phyloP scores from a whole-genome alignment of 2,329 filamentous ascomycete species.

The Colletotrichum endophyticum region DNA sequence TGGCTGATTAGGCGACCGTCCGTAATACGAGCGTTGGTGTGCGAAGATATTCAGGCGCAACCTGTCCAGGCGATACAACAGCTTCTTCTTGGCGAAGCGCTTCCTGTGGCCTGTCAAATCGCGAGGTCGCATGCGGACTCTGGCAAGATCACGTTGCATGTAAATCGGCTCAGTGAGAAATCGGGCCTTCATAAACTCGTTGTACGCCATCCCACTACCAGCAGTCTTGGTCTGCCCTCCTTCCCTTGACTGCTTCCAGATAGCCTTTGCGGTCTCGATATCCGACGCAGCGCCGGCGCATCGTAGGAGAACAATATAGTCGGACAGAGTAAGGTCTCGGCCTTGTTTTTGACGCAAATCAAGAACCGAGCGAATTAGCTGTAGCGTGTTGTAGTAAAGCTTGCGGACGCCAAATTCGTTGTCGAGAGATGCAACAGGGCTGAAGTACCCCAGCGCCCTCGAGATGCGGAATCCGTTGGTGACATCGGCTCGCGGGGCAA shows the following conservation, averaged over 20 bases:
- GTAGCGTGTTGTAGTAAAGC: slow-evolving; percentile 42
- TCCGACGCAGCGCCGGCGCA: slow-evolving; percentile 52
- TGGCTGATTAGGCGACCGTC: neutral
- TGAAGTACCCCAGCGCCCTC: slow-evolving; percentile 43
- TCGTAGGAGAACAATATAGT: slow-evolving; percentile 50
- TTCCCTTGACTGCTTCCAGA: slow-evolving; percentile 37
- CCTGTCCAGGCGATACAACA: slow-evolving; percentile 1
- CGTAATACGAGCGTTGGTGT: neutral
- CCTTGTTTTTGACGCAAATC: slow-evolving; percentile 32
- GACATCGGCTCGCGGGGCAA: slow-evolving; percentile 55
- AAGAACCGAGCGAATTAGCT: slow-evolving; percentile 37
- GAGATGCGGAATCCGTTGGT: slow-evolving; percentile 43
- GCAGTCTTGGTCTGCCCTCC: slow-evolving; percentile 27
- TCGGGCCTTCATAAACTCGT: slow-evolving; percentile 52
- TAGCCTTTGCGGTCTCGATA: slow-evolving; percentile 31
- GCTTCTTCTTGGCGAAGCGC: neutral
- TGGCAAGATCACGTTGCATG: slow-evolving; percentile 47
- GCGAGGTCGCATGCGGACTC: slow-evolving; percentile 44
- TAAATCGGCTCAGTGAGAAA: slow-evolving; percentile 52
- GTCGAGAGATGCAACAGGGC: slow-evolving; percentile 38
- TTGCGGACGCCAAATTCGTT: slow-evolving; percentile 51
- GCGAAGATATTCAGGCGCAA: slow-evolving; percentile 1
- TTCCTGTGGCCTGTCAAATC: slow-evolving; percentile 34
- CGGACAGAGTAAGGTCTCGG: slow-evolving; percentile 35
- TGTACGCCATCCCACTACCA: slow-evolving; percentile 39